A percentile compares a stretch with the other conserved stretches of the same genome.
phyloP scores from a whole-genome alignment of 2,329 filamentous ascomycete species.

The Cercospora janseana region DNA sequence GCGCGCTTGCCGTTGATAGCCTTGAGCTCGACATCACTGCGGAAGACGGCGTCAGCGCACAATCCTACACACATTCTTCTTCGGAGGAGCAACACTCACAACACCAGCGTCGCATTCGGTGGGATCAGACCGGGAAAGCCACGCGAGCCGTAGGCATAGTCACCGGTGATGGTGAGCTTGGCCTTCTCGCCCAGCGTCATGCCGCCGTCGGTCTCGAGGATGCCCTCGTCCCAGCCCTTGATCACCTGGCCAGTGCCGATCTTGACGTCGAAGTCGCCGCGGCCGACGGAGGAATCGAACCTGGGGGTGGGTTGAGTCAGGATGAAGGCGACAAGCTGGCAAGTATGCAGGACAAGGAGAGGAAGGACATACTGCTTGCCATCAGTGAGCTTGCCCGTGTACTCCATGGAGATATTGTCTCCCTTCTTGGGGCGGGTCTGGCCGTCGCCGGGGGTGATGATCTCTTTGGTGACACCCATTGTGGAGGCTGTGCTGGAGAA shows the following conservation, averaged over 20 bases:
- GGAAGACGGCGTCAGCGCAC: neutral
- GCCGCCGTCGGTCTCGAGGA: constrained; percentile 51
- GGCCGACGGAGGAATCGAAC: constrained; percentile 82
- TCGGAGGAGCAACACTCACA: constrained; percentile 60
- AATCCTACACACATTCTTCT: neutral
- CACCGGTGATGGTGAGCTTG: constrained; percentile 73
- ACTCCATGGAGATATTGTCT: constrained; percentile 81
- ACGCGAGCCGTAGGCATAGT: constrained; percentile 63
- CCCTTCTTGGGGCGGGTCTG: constrained; percentile 61
- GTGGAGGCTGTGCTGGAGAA: constrained; percentile 20
- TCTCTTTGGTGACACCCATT: constrained; percentile 66
- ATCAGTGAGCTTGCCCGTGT: constrained; percentile 76
- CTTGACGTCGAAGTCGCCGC: constrained; percentile 69
- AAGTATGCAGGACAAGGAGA: too few relatives aligned
- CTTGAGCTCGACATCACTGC: constrained; percentile 68
- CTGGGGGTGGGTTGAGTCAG: too few relatives aligned
- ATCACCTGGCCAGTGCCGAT: constrained; percentile 88
- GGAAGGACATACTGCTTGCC: constrained; percentile 64
- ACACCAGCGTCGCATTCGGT: constrained; percentile 70
- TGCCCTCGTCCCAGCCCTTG: constrained; percentile 76
- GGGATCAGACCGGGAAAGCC: constrained; percentile 80
- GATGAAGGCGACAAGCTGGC: too few relatives aligned
- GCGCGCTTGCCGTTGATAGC: constrained; percentile 53
- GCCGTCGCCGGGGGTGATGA: constrained; percentile 60
- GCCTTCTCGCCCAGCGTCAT: constrained; percentile 94